A percentile compares a stretch with the other conserved stretches of the same genome.
phyloP scores from a whole-genome alignment of 2,329 filamentous ascomycete genomes.

The Pseudovirgaria hyperparasitica region DNA sequence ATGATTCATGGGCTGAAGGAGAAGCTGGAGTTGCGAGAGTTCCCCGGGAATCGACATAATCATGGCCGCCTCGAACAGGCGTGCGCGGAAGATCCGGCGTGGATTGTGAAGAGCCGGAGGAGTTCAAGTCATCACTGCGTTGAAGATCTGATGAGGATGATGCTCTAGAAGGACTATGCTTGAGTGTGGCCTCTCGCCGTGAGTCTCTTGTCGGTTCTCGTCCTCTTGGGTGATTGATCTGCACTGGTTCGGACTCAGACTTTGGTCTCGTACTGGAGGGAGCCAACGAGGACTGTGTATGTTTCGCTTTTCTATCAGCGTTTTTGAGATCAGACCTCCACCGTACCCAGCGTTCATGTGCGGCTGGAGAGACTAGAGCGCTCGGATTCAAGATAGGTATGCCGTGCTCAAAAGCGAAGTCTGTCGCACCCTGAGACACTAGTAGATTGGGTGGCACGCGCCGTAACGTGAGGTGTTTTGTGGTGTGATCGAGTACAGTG shows the following conservation, averaged over 20 bases:
- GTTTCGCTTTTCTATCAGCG: slow-evolving; percentile 38
- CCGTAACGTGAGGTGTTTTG: slow-evolving; percentile 63
- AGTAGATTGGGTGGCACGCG: slow-evolving; percentile 89
- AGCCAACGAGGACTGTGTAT: slow-evolving; percentile 15
- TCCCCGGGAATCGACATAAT: slow-evolving; percentile 11
- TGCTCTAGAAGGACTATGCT: slow-evolving; percentile 10
- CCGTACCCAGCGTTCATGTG: slow-evolving; percentile 62
- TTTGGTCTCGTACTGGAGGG: slow-evolving; percentile 14
- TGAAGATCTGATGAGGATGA: slow-evolving; percentile 6
- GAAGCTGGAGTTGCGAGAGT: slow-evolving; percentile 4
- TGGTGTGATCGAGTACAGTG: slow-evolving; percentile 65
- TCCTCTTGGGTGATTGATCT: slow-evolving; percentile 23
- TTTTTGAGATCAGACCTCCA: slow-evolving; percentile 62
- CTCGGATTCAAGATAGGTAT: slow-evolving; percentile 64
- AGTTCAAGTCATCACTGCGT: neutral
- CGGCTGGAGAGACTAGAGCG: slow-evolving; percentile 64
- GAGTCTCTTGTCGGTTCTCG: slow-evolving; percentile 17
- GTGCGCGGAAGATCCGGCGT: too few species aligned
- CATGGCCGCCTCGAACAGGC: too few species aligned
- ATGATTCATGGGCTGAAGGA: slow-evolving; percentile 17
- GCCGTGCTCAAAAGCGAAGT: slow-evolving; percentile 73
- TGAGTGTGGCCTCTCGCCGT: slow-evolving; percentile 23
- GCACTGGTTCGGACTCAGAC: slow-evolving; percentile 9
- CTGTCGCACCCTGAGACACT: slow-evolving; percentile 69
- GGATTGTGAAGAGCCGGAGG: too few species aligned